Evolutionary conservation across 2,329 filamentous ascomycete genomes (phyloP).

Genomic region (Ustulina deusta): DNA sequence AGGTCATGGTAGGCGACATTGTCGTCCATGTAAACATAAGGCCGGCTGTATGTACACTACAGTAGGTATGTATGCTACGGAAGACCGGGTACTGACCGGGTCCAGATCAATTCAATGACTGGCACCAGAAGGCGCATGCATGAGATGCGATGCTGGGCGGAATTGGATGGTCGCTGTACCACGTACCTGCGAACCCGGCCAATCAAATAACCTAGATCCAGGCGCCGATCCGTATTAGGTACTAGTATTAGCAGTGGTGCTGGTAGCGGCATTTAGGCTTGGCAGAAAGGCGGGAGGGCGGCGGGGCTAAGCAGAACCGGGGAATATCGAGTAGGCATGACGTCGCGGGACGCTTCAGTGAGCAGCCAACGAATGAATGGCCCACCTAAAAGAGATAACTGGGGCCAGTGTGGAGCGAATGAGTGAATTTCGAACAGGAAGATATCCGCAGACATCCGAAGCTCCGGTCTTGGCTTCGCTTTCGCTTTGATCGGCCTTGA

Average conservation of each 20-base stretch:
- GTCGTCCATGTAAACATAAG: no score
- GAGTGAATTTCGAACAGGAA: conserved; percentile 35
- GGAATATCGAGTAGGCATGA: conserved; percentile 25
- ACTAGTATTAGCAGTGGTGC: not conserved
- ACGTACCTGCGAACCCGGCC: not conserved
- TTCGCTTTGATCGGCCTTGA: not conserved
- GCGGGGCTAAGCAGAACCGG: conserved; percentile 15
- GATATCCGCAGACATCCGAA: conserved; percentile 23
- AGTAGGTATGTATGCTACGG: not conserved
- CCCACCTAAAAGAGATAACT: not conserved
- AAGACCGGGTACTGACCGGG: conserved; percentile 6
- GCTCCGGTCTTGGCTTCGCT: conserved; percentile 25
- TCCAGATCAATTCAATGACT: not conserved
- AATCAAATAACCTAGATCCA: not conserved
- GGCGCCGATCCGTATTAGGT: not conserved
- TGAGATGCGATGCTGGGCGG: not conserved
- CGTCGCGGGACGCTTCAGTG: conserved; percentile 16
- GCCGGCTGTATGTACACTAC: no score
- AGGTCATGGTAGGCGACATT: not conserved
- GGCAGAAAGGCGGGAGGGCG: conserved; percentile 10
- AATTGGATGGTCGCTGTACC: no score
- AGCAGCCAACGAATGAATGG: conserved; percentile 9
- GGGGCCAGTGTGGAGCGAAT: conserved; percentile 18
- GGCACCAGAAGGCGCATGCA: not conserved
- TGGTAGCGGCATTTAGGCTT: conserved; percentile 27